Evolutionary conservation across 2,329 filamentous ascomycete genomes (phyloP), one percentile per base, ranked within the genome.

Genomic region (Graphilbum fragrans): DNA sequence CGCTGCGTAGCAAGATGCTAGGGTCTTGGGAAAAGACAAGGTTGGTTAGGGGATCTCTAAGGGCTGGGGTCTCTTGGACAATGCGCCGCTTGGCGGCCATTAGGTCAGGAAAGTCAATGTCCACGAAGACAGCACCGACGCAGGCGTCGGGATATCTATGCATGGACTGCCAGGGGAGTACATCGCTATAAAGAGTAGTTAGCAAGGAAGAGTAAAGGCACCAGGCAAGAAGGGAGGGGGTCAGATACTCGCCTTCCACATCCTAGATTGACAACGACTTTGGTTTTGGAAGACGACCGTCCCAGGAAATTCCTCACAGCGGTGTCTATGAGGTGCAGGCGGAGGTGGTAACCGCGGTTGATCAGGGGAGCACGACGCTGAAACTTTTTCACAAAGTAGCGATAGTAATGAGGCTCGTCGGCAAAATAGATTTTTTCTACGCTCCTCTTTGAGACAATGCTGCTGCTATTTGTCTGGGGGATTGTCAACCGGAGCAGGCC

Each of bases 371-470:
- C 80, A 37, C 88, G 72, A 45, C 86, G 71, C 58, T 86, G 80
- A 50, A 83, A 82, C 57, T 88, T 93, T 50, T 75, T 80, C 27
- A 94, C 86, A 59, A 95, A 95, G 55, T 86, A 81, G 37, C 83
- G 80, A 51, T 92, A 90, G 64, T 85, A 94, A 57, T 93, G 83
- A 22, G 82, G 75, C 53, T 93, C 78, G 46, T 76, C 53, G 16
- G 81, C 70, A 55, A 84, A 81, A 59, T 95, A 95, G 14, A 94
- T 66, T 51, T 80, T 80, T 56, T 94, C 87, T n/a, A 95, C 88
- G 52, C 86, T 92, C 50, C 87, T 70, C 58, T 95, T 95, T 14
- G 87, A 94, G 16, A 88, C 81, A 50, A 94, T 94, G 54, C 85
- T 93, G 60, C 84, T 90, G 56, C 80, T 88, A 58, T 94, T 94